Conservation (phyloP, 1,284 basidiomycete species). For the Ceratobasidium sp. region DNA sequence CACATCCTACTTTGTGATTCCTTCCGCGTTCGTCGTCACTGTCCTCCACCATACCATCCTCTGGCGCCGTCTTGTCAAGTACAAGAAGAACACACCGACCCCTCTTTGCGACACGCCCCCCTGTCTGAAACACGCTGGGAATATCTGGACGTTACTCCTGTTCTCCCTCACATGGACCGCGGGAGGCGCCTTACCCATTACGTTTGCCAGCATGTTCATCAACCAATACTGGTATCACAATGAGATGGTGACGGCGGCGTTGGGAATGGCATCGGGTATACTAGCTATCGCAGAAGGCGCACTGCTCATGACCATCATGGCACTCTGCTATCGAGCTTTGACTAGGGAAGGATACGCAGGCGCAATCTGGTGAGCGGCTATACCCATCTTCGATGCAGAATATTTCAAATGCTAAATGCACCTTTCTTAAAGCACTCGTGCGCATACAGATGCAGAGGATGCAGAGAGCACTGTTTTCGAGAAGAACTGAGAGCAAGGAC, state of each 20-base stretch:
- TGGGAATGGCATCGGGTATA: background rate
- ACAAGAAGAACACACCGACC: background rate
- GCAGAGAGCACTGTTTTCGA: background rate
- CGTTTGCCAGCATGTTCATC: too few relatives aligned
- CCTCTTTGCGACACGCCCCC: background rate
- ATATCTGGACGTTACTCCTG: background rate
- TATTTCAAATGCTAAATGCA: background rate
- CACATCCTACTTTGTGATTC: background rate
- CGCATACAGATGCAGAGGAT: background rate
- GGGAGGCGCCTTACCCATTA: too few relatives aligned
- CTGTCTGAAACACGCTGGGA: background rate
- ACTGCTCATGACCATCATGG: background rate
- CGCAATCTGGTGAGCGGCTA: background rate
- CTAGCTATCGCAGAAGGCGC: background rate
- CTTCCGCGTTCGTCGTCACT: conserved; percentile 4
- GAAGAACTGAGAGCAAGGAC: too few relatives aligned
- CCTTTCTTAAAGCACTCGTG: background rate
- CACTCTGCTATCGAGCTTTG: background rate
- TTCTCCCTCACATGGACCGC: background rate
- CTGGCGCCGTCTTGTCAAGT: background rate
- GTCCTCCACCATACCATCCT: conserved; percentile 4
- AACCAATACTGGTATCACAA: background rate
- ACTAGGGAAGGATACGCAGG: conserved; percentile 4
- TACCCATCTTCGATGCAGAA: background rate
- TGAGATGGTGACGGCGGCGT: background rate